Conservation (phyloP, 305 asterid species). For the Fraxinus dipetala region DNA sequence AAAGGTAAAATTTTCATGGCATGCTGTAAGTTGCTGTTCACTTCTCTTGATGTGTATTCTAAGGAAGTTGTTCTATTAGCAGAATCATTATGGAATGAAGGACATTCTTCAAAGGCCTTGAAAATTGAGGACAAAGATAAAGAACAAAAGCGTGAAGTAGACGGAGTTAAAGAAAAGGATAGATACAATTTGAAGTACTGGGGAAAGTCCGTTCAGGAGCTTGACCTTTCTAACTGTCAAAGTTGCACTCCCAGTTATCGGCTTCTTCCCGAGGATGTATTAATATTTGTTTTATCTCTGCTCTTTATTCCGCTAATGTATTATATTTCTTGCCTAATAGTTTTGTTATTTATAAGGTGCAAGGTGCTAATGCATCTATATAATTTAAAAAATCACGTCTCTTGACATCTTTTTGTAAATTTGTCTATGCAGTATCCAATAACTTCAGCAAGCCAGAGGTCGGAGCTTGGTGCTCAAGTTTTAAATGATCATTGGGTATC, state of each 20-base stretch:
- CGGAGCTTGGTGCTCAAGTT: conserved; percentile 88
- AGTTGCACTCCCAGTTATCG: conserved; percentile 97
- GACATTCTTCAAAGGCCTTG: conserved; percentile 62
- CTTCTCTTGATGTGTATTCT: conserved; percentile 24
- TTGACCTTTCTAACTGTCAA: conserved; percentile 83
- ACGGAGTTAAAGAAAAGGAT: conserved; percentile 81
- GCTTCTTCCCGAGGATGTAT: conserved; percentile 97
- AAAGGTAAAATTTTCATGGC: background rate
- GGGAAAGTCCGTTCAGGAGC: conserved; percentile 98
- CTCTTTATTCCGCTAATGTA: background rate
- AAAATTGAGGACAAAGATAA: conserved; percentile 76
- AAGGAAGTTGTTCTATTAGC: conserved; percentile 34
- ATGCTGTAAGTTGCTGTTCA: background rate
- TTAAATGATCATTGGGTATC: conserved; percentile 95
- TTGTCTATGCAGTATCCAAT: conserved; percentile 75
- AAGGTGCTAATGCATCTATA: background rate
- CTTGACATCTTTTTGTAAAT: conserved; percentile 1
- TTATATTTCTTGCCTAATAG: background rate
- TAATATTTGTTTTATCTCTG: conserved; percentile 14
- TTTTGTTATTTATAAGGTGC: background rate
- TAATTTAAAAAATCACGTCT: background rate
- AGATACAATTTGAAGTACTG: conserved; percentile 74
- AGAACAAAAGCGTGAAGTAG: conserved; percentile 72
- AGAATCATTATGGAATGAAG: conserved; percentile 89
- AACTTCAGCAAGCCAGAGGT: conserved; percentile 80